Evolutionary conservation across 2,329 filamentous ascomycete genomes (phyloP).

Genomic region (Fusarium longipes): DNA sequence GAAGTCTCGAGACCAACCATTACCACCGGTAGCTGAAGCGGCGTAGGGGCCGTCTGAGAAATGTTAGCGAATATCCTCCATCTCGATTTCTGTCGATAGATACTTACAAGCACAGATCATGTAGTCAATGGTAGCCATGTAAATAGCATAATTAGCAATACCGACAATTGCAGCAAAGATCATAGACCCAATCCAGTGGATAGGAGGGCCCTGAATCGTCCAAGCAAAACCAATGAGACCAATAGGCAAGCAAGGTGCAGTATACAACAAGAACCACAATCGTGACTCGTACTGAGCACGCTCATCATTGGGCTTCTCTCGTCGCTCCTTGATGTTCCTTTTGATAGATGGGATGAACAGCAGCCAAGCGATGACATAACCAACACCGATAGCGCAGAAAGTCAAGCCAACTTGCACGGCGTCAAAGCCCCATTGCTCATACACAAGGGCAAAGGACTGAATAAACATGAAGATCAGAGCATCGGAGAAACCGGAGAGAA

Average conservation of each 20-base stretch:
- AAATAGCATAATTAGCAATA: conserved; percentile 79
- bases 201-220: conserved; percentile 70
- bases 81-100: fast-evolving
- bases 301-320: conserved; percentile 63
- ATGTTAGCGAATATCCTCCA: background rate
- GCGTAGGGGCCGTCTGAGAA: conserved; percentile 68
- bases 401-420: conserved; percentile 67
- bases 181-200: conserved; percentile 76
- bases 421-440: conserved; percentile 73
- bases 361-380: conserved; percentile 72
- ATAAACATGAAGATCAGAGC: conserved; percentile 83
- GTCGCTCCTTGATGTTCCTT: conserved; percentile 63
- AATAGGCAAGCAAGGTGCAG: conserved; percentile 69
- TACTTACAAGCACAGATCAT: conserved; percentile 58
- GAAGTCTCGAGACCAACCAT: conserved; percentile 79
- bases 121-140: conserved; percentile 83
- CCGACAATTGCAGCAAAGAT: conserved; percentile 74
- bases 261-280: conserved; percentile 73
- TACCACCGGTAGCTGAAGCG: conserved; percentile 79
- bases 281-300: conserved; percentile 76
- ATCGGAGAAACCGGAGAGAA: conserved; percentile 78
- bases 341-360: conserved; percentile 68
- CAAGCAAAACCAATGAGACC: conserved; percentile 78
- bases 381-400: conserved; percentile 74
- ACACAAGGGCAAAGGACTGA: conserved; percentile 76